Conservation (phyloP, 108 stramenopile genomes). For the Mayamaea pseudoterrestris region DNA sequence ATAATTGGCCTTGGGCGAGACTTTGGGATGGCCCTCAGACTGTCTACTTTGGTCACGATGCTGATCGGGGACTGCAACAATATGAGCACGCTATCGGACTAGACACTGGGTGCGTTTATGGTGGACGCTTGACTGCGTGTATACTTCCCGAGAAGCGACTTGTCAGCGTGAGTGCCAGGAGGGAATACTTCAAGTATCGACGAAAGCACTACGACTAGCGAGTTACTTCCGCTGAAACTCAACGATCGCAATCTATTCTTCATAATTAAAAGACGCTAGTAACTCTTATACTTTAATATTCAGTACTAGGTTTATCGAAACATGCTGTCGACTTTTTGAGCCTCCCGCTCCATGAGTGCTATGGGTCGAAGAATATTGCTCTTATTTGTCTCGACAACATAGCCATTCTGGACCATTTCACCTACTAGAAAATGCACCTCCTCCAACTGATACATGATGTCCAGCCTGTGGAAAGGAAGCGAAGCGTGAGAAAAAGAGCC, state of each 20-base stretch:
- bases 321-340: slow-evolving; percentile 77
- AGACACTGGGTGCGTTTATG: slow-evolving; percentile 94
- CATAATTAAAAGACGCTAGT: too few relatives aligned
- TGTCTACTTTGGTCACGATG: slow-evolving; percentile 89
- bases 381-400: slow-evolving; percentile 87
- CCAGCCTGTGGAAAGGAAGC: slow-evolving; percentile 77
- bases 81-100: slow-evolving; percentile 86
- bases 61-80: slow-evolving; percentile 83
- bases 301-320: slow-evolving; percentile 41
- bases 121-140: slow-evolving; percentile 84
- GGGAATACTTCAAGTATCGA: slow-evolving; percentile 79
- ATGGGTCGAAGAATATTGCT: slow-evolving; percentile 78
- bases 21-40: slow-evolving; percentile 91
- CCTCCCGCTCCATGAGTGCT: slow-evolving; percentile 82
- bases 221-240: too few relatives aligned
- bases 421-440: slow-evolving; percentile 92
- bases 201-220: slow-evolving; percentile 73
- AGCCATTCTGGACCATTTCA: slow-evolving; percentile 95
- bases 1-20: slow-evolving; percentile 85
- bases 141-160: slow-evolving; percentile 84
- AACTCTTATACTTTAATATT: too few relatives aligned
- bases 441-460: slow-evolving; percentile 96
- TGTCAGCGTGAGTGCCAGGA: slow-evolving; percentile 66
- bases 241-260: too few relatives aligned
- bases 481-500: background rate